Percentiles rank a stretch among this genome's conserved stretches.
Conservation (phyloP, 768 basidiomycete genomes). For the Hemileccinum rubropunctum region DNA sequence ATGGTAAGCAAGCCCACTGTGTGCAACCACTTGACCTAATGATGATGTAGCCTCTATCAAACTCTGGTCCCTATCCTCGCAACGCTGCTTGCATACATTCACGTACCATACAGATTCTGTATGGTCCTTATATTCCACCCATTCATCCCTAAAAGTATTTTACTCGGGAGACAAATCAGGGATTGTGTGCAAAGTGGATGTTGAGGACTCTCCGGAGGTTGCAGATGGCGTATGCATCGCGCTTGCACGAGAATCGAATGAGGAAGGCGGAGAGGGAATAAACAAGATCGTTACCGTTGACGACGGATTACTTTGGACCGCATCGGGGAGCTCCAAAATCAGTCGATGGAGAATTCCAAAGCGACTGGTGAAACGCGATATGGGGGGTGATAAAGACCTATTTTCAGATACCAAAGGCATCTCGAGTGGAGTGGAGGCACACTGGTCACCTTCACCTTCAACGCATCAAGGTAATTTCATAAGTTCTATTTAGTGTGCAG, state of each 20-base stretch:
- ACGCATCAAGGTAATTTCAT: slow-evolving; percentile 20
- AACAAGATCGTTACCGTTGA: slow-evolving; percentile 82
- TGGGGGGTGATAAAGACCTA: slow-evolving; percentile 11
- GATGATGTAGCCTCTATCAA: slow-evolving; percentile 67
- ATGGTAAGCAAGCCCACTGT: slow-evolving; percentile 39
- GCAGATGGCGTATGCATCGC: slow-evolving; percentile 88
- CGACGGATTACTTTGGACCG: slow-evolving; percentile 87
- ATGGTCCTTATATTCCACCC: slow-evolving; percentile 88
- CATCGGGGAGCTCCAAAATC: slow-evolving; percentile 77
- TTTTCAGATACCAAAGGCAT: slow-evolving; percentile 13
- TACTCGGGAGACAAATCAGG: slow-evolving; percentile 95
- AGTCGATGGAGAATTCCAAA: slow-evolving; percentile 74
- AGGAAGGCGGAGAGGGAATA: slow-evolving; percentile 58
- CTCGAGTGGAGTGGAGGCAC: slow-evolving; percentile 17
- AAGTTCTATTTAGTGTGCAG: background rate
- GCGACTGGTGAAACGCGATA: slow-evolving; percentile 32
- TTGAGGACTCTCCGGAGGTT: slow-evolving; percentile 76
- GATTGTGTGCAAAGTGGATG: slow-evolving; percentile 87
- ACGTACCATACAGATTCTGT: slow-evolving; percentile 93
- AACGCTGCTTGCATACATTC: slow-evolving; percentile 93
- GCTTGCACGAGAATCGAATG: slow-evolving; percentile 65
- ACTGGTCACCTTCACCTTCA: slow-evolving; percentile 11
- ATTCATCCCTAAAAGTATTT: slow-evolving; percentile 84
- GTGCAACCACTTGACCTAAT: slow-evolving; percentile 12
- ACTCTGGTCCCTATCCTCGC: slow-evolving; percentile 88